phyloP scores from a whole-genome alignment of 108 stramenopile species.

The Stephanodiscus triporus region DNA sequence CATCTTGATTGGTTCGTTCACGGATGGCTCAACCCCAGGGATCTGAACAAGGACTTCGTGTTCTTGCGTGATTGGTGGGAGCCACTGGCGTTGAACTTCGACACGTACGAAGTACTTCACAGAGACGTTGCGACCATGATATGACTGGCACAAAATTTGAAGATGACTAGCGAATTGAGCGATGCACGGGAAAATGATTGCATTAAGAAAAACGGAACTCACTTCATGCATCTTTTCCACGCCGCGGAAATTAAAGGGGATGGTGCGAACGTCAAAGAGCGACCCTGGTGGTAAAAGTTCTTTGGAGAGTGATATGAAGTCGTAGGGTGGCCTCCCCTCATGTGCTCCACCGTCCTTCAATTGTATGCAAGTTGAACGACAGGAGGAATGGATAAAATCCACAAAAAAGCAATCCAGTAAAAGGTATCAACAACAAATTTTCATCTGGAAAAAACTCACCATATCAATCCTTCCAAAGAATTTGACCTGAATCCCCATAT shows the following conservation, averaged over 20 bases:
- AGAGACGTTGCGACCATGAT: conserved; percentile 94
- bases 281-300: conserved; percentile 93
- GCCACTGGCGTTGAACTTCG: conserved; percentile 86
- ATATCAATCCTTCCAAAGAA: conserved; percentile 97
- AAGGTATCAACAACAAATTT: not conserved
- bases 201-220: conserved; percentile 5
- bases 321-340: conserved; percentile 82
- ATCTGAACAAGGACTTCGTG: conserved; percentile 93
- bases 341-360: conserved; percentile 61
- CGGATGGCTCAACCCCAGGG: conserved; percentile 66
- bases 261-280: conserved; percentile 73
- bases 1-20: conserved; percentile 94
- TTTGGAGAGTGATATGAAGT: conserved; percentile 94
- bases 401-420: conserved; percentile 7
- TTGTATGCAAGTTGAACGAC: conserved; percentile 6
- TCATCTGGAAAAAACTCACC: conserved; percentile 57
- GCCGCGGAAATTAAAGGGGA: conserved; percentile 90
- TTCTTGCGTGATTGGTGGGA: conserved; percentile 83
- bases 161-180: conserved; percentile 21
- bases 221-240: conserved; percentile 87
- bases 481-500: conserved; percentile 96
- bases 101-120: conserved; percentile 97
- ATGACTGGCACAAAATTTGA: conserved; percentile 56
- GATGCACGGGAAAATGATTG: not conserved
- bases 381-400: not conserved